Evolutionary conservation across 1,284 basidiomycete genomes (phyloP), one percentile per base, ranked within the genome.

Genomic region (Papiliotrema fonsecae): DNA sequence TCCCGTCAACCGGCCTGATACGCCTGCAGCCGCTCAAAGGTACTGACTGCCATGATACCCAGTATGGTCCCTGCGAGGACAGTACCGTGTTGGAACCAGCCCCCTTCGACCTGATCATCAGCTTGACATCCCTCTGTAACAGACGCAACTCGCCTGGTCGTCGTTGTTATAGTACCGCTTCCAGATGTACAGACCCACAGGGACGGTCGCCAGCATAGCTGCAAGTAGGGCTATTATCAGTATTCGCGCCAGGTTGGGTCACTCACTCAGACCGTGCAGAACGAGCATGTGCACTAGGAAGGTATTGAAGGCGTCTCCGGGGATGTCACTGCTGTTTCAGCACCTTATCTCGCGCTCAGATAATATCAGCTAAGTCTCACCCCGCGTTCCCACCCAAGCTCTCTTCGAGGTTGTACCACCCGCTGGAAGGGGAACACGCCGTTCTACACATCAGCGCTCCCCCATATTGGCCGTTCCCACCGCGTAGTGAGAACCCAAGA

Each of bases 41-140:
- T 18, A 52, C 57, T 45, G 22, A 62, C 60, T 31, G 58, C 50
- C 11, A 47, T 27, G 7, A 60, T 16, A 27, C 50, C 45, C 1
- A 58, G 39, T 11, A 50, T 10, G 13, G 45, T 34, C 2, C 52
- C 51, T 6, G 43, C 43, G 1, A 58, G 38, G 4, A 62, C 34
- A 16, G 45, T 49, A 2, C 46, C 51, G 47, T 62, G 51, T 34
- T 60, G 56, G 30, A 60, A 55, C 58, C 58, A 62, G 18, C 56
- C 49, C 13, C 47, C 45, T 26, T 51, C 40, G 21, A 22, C 26
- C 30, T 30, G 40, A 32, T 37, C 35, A 32, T 27, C 42, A 32
- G 27, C 31, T 36, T 45, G n/a, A n/a, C n/a, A n/a, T n/a, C n/a
- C n/a, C n/a, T n/a, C n/a, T n/a, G n/a, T n/a, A n/a, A n/a, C n/a